Evolutionary conservation across 805 yeast species (phyloP), one percentile per base, ranked within the genome.

Genomic region (Wickerhamomyces xylosicus): DNA sequence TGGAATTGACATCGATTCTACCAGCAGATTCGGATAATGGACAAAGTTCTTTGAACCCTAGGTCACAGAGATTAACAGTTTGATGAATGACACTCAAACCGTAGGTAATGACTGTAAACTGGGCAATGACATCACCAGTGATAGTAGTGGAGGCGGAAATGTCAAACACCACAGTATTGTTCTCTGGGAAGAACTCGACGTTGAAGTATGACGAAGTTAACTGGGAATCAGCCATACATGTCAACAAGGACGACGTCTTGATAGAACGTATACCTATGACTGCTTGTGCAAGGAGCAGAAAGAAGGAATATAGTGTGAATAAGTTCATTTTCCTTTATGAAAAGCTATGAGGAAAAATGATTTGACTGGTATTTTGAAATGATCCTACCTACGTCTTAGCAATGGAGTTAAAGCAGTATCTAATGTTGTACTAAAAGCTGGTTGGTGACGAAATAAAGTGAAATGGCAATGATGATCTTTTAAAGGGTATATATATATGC

Each of bases 211-310:
- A 74, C 5, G 97, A 90, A 3, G 95, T 77, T 50, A 92, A 77
- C 56, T 77, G 81, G 7, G 98, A 89, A 58, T 83, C 67, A 33
- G 77, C 80, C 95, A 87, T 89, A 66, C 98, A 92, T 31, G 97
- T 85, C 49, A 90, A 65, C 48, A 92, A 67, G 8, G 97, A 85
- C 16, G 75, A 58, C 0, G 92, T 72, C 45, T 59, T 64, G 41
- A 78, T 46, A 40, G 19, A 36, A 38, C 42, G 5, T n/a, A 40
- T 46, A 15, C 48, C 49, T 13, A 35, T 3, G 8, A 37, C 44
- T 6, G 29, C 19, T 19, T 33, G 19, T 6, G 38, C 5, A 10
- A 48, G 35, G 19, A 45, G 27, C 38, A 45, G 38, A 10, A 43
- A 43, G 16, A 43, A 20, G 31, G 38, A 27, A 7, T 40, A 21